Base-by-base conservation (phyloP, 129 eudicot species). In the Flaveria linearis region DNA sequence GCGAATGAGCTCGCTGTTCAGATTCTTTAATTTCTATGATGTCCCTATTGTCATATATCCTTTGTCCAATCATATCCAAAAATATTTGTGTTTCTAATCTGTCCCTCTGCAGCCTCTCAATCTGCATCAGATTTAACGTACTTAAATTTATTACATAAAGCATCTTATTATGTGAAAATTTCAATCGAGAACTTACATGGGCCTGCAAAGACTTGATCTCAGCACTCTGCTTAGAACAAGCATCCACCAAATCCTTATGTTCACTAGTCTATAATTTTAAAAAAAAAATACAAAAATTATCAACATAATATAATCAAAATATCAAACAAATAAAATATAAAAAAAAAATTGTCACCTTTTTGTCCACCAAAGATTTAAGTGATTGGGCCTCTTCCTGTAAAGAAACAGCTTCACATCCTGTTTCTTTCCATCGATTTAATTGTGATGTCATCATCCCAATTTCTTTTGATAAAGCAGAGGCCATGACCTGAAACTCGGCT, bases 381-480 rank as follows among this genome's bases (percentile, higher is more conserved):
- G 97, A 87, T 71, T 81, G 88, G 33, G 89, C 85, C 76, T 88
- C 88, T 71, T 90, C 84, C 7, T 83, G 88, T 76, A 93, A 80
- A 7, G 89, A 85, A 75, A 84, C 53, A 23, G 96, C 88, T 81
- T 90, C 98, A 45, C 82, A 72, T 23, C 88, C 97, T 36, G 92
- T 93, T 56, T 80, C 89, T 79, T 87, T 85, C 98, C 98, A 93
- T 18, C 90, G 79, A 76, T 87, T 88, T 83, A 93, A 77, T 82
- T 90, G 98, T 16, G 90, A 85, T 77, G 89, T 87, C 98, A 93
- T 91, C 93, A 93, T 82, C 73, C 80, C 88, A 71, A 88, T 88
- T 85, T 93, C 98, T 85, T 90, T 93, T 17, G 92, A 88, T 72
- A 93, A 82, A 68, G 98, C 97, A 10, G 97, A 90, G 52, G 92